A percentile compares a stretch with the other conserved stretches of the same genome.
Evolutionary conservation across 139 green algal genomes (phyloP).

Genomic region (Chlorella sp.): DNA sequence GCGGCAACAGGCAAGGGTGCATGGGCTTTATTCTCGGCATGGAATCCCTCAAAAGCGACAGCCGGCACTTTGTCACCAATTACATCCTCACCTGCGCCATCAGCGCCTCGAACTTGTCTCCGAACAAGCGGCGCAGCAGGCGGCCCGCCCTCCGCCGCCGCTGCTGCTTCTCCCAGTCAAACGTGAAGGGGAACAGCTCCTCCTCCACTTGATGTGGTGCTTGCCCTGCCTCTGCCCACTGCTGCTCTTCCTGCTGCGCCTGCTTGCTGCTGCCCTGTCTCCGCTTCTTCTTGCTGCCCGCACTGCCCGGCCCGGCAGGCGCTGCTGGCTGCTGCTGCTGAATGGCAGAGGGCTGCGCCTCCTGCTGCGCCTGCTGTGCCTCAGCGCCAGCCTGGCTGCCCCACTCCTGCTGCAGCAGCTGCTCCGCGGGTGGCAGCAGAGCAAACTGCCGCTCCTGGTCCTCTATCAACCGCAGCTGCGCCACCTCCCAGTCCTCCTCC

Average conservation of each 20-base stretch:
- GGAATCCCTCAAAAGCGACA: too few relatives aligned
- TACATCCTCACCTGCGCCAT: constrained; percentile 17
- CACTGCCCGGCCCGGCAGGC: background rate
- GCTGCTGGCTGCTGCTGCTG: background rate
- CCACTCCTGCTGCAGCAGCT: constrained; percentile 11
- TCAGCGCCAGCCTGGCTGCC: background rate
- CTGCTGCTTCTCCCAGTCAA: constrained; percentile 18
- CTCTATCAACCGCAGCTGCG: background rate
- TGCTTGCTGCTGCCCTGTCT: background rate
- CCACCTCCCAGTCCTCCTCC: background rate
- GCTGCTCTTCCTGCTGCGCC: background rate
- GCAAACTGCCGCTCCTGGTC: constrained; percentile 20
- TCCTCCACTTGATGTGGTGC: background rate
- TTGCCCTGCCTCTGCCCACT: background rate
- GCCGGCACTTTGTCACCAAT: too few relatives aligned
- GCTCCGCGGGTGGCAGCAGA: background rate
- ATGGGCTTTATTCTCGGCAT: too few relatives aligned
- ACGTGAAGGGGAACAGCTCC: background rate
- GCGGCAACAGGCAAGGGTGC: too few relatives aligned
- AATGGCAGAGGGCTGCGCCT: background rate
- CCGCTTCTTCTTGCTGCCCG: background rate
- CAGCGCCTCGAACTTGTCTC: background rate
- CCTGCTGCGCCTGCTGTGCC: background rate
- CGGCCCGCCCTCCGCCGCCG: background rate
- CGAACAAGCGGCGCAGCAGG: constrained; percentile 19